Percentiles rank a stretch among this genome's conserved stretches.
These are phyloP conservation scores for Phlyctochytrium bullatum DNA, from an alignment of 192 early-diverging fungal genomes.

Conservation along the genomic window DNA sequence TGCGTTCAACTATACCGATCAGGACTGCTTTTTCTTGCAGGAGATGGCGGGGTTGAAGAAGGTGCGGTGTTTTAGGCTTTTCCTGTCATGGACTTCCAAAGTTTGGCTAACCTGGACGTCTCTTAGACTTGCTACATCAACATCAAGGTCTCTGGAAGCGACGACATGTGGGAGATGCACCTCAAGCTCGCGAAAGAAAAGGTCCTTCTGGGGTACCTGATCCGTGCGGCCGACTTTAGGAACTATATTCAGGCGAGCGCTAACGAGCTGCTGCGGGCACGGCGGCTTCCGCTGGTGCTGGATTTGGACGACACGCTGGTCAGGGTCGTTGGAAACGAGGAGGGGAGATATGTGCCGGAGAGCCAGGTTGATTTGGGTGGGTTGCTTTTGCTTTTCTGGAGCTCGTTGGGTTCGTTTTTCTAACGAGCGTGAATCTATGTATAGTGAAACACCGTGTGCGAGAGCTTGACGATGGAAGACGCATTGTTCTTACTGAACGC, in stretches of 20 bases:
- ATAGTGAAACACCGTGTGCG: slow-evolving; percentile 58
- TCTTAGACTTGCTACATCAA: slow-evolving; percentile 49
- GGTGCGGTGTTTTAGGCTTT: slow-evolving; percentile 26
- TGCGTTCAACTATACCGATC: slow-evolving; percentile 64
- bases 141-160: slow-evolving; percentile 42
- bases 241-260: slow-evolving; percentile 55
- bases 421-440: no score
- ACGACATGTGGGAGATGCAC: slow-evolving; percentile 64
- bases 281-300: slow-evolving; percentile 67
- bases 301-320: slow-evolving; percentile 79
- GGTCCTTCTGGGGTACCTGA: slow-evolving; percentile 65
- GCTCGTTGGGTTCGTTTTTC: no score
- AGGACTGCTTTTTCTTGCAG: slow-evolving; percentile 52
- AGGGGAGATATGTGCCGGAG: slow-evolving; percentile 61
- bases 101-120: not conserved
- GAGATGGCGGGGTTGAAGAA: slow-evolving; percentile 65
- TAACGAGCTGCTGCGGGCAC: slow-evolving; percentile 39
- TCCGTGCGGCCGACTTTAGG: slow-evolving; percentile 51
- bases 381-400: no score
- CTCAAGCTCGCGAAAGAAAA: slow-evolving; percentile 64
- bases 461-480: slow-evolving; percentile 56
- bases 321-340: slow-evolving; percentile 61
- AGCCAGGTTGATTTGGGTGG: slow-evolving; percentile 24
- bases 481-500: slow-evolving; percentile 61
- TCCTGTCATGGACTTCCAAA: not conserved